Base-by-base conservation (phyloP, 1,284 basidiomycete species). In the Puccinia brachypodii region DNA sequence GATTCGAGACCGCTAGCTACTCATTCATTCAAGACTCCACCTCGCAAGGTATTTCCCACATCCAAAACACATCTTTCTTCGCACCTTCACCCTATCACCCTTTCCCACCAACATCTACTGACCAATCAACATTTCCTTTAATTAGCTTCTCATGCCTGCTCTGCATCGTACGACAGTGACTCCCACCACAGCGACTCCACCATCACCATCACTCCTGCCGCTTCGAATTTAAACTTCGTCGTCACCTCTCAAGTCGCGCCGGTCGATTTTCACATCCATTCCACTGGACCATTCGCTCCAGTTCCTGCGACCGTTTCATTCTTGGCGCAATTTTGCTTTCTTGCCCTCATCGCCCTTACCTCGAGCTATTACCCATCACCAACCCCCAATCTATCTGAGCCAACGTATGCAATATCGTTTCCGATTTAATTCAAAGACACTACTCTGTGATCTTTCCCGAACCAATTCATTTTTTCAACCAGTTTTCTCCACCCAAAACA, bases 21-120 rank as follows among this genome's bases (percentile, higher is more conserved):
- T 72, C 69, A 53, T 33, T 53, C 69, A 31, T 38, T 72, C 69
- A 72, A 72, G 22, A 72, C 69, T 3, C 69, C 69, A 28, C 69
- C 69, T 25, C 69, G 69, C 31, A 72, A 50, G 69, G 69, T 72
- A 42, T 25, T 19, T 72, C 47, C 11, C 22, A 72, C 25, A 6
- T 71, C 42, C 9, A 50, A 50, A 50, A 11, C 11, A 50, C 9
- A 50, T 50, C 22, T 50, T 50, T 50, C 22, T 50, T 50, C 47
- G 22, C 47, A 50, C 22, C 4, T 47, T 42, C 3, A 50, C 14
- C 47, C 4, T 22, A 19, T 50, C 47, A 50, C 14, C 47, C 47
- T 7, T 50, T 16, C n/a, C 47, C n/a, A 4, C 47, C 7, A 50
- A 19, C 3, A 4, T 16, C 6, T 50, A 50, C 14, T 50, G n/a